Percentiles rank a stretch among this genome's conserved stretches.
Evolutionary conservation across 208 protist genomes (phyloP).

Genomic region (Acanthamoeba sp.): DNA sequence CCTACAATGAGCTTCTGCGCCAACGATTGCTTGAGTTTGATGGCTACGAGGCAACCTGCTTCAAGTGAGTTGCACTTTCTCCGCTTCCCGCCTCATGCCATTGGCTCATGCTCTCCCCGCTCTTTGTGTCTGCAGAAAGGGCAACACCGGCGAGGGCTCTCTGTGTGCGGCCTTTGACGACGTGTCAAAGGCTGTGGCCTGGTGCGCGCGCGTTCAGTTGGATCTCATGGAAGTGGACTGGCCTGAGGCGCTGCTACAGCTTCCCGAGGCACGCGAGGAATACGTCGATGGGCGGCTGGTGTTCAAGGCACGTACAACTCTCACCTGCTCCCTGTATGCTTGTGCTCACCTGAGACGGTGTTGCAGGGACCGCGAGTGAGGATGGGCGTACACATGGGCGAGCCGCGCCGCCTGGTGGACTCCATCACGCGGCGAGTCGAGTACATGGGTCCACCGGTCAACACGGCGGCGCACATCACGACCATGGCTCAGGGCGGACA

Average conservation of each 20-base stretch:
- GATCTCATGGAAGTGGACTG: constrained; percentile 9
- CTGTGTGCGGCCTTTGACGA: constrained; percentile 36
- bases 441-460: constrained; percentile 32
- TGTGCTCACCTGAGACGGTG: not conserved
- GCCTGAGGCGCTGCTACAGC: constrained; percentile 14
- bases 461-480: constrained; percentile 29
- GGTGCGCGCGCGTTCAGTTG: not conserved
- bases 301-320: no score
- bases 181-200: not conserved
- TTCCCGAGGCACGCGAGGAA: constrained; percentile 40
- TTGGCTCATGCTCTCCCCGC: no score
- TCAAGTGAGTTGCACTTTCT: not conserved
- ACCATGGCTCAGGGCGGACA: constrained; percentile 57
- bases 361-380: constrained; percentile 17
- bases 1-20: constrained; percentile 29
- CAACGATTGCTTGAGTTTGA: not conserved
- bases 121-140: not conserved
- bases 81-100: not conserved
- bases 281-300: not conserved
- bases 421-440: not conserved
- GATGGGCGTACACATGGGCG: constrained; percentile 47
- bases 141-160: constrained; percentile 9
- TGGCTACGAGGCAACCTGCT: constrained; percentile 25
- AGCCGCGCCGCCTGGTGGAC: not conserved
- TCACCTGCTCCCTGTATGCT: no score